Evolutionary conservation across 345 rosid species (phyloP).

Genomic region (Erucastrum elatum): DNA sequence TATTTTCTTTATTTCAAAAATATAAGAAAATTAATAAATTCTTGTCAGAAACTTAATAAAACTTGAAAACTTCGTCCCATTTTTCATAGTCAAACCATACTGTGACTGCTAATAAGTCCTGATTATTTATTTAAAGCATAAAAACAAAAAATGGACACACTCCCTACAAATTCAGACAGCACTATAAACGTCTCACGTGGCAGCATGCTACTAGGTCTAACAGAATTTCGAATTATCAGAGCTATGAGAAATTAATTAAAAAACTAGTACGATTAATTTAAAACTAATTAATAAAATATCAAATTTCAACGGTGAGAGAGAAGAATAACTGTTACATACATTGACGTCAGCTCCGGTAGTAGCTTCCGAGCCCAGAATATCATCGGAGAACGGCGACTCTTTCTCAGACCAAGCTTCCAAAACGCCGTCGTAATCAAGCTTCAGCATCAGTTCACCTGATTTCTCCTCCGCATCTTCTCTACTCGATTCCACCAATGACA

Average conservation of each 20-base stretch:
- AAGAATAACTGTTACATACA: slow-evolving; percentile 50
- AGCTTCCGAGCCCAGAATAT: slow-evolving; percentile 42
- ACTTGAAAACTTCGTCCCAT: too few species aligned
- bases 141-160: slow-evolving; percentile 17
- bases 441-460: slow-evolving; percentile 48
- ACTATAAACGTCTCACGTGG: slow-evolving; percentile 4
- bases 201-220: background rate
- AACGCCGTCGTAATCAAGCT: slow-evolving; percentile 73
- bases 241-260: slow-evolving; percentile 6
- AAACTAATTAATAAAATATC: background rate
- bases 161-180: background rate
- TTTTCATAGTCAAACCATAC: background rate
- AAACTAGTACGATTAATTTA: background rate
- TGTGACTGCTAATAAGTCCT: slow-evolving; percentile 4
- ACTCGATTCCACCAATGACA: slow-evolving; percentile 26
- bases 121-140: slow-evolving; percentile 12
- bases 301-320: slow-evolving; percentile 35
- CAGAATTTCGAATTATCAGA: slow-evolving; percentile 10
- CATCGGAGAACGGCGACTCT: slow-evolving; percentile 67
- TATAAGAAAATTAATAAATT: slow-evolving; percentile 9
- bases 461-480: slow-evolving; percentile 39
- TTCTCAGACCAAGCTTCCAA: slow-evolving; percentile 72
- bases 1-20: background rate
- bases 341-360: slow-evolving; percentile 56
- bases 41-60: slow-evolving; percentile 18